Conservation (phyloP, 75 land plant genomes). For the Selaginella tamariscina region DNA sequence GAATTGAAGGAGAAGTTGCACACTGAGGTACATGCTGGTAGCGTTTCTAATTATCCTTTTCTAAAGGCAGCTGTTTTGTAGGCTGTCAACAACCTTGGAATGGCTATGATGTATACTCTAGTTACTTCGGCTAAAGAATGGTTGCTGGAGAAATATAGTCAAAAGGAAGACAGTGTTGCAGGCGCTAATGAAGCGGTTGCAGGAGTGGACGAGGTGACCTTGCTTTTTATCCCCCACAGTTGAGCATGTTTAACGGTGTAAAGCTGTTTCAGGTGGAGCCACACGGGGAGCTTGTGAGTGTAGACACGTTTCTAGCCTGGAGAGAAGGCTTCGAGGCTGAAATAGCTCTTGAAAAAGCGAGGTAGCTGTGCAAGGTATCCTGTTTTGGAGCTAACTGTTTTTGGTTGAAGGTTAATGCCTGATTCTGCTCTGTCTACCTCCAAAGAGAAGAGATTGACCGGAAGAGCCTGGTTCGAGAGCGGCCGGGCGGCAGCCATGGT, state of each 20-base stretch:
- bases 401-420: constrained; percentile 59
- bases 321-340: constrained; percentile 96
- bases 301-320: constrained; percentile 89
- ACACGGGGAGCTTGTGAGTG: constrained; percentile 90
- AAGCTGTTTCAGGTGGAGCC: constrained; percentile 61
- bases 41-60: too few species aligned
- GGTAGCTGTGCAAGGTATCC: constrained; percentile 23
- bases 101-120: constrained; percentile 96
- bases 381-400: background rate
- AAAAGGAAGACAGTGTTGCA: constrained; percentile 21
- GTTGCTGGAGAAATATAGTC: constrained; percentile 54
- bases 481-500: constrained; percentile 19
- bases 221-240: too few species aligned
- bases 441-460: constrained; percentile 73
- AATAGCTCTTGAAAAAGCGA: constrained; percentile 80
- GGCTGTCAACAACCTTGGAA: constrained; percentile 91
- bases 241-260: too few species aligned
- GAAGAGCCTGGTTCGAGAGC: constrained; percentile 92
- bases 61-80: too few species aligned
- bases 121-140: constrained; percentile 93
- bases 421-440: constrained; percentile 69
- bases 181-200: constrained; percentile 39
- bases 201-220: constrained; percentile 75
- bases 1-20: constrained; percentile 57
- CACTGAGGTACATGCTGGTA: constrained; percentile 47